These are phyloP conservation scores for Mortierella sp. DNA, from an alignment of 371 early-diverging fungal species.

Conservation along the genomic window DNA sequence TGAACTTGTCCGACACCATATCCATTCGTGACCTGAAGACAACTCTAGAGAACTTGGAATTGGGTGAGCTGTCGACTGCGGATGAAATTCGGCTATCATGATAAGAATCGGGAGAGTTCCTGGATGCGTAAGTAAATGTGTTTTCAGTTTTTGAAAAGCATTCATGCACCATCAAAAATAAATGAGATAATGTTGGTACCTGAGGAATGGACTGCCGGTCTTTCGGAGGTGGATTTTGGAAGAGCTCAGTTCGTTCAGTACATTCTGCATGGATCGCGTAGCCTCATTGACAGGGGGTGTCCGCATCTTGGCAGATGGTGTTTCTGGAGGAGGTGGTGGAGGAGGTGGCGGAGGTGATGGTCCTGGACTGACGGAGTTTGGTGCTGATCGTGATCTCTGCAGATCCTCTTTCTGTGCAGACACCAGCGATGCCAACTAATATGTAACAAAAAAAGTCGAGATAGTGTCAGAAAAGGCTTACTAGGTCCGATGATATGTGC, in stretches of 20 bases:
- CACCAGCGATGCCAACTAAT: conserved; percentile 36
- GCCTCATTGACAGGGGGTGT: conserved; percentile 27
- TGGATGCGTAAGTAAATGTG: neutral
- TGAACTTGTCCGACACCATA: neutral
- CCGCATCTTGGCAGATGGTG: conserved; percentile 29
- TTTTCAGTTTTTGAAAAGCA: neutral
- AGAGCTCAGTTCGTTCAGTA: conserved; percentile 39
- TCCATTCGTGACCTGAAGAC: conserved; percentile 22
- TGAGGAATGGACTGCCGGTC: conserved; percentile 47
- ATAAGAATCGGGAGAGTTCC: neutral
- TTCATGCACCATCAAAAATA: too few relatives aligned
- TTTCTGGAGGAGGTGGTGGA: conserved; percentile 19
- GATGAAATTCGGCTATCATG: conserved; percentile 26
- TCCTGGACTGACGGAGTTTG: neutral
- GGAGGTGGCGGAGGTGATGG: conserved; percentile 33
- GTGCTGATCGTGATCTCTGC: conserved; percentile 19
- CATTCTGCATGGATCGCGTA: conserved; percentile 37
- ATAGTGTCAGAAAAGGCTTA: neutral
- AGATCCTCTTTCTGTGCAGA: conserved; percentile 34
- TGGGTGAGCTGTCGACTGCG: conserved; percentile 22
- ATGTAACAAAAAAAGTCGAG: neutral
- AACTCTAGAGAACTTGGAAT: conserved; percentile 34
- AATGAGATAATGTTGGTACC: neutral
- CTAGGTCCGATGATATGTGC: neutral
- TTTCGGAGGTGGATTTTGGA: conserved; percentile 39